A percentile compares a stretch with the other conserved stretches of the same genome.
These are phyloP conservation scores for Claviceps sp. DNA, from an alignment of 2,329 filamentous ascomycete genomes.

Conservation along the genomic window DNA sequence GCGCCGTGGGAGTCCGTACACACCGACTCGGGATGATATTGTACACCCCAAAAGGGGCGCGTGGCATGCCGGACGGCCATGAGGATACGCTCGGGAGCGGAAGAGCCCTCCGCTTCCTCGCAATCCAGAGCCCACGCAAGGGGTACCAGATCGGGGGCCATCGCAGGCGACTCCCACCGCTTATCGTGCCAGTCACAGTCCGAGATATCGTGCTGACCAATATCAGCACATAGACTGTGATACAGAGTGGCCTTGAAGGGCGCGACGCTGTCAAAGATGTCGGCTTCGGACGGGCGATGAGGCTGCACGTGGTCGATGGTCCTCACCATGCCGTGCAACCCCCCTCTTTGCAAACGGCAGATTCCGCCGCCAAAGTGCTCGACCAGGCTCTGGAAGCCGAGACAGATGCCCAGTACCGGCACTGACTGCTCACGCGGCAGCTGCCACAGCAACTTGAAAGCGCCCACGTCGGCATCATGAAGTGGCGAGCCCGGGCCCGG, in stretches of 20 bases:
- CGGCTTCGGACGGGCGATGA: slow-evolving; percentile 15
- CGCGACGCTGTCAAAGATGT: slow-evolving; percentile 52
- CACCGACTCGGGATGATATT: slow-evolving; percentile 83
- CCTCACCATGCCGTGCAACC: slow-evolving; percentile 71
- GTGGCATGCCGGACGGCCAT: slow-evolving; percentile 60
- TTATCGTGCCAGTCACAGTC: slow-evolving; percentile 21
- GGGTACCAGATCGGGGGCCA: slow-evolving; percentile 33
- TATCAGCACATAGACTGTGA: slow-evolving; percentile 47
- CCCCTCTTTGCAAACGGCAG: slow-evolving; percentile 51
- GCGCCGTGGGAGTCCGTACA: slow-evolving; percentile 60
- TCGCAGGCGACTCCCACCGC: slow-evolving; percentile 26
- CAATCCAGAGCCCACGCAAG: slow-evolving; percentile 45
- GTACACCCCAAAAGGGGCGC: slow-evolving; percentile 73
- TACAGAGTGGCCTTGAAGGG: slow-evolving; percentile 63
- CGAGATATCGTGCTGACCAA: slow-evolving; percentile 32
- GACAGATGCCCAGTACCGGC: slow-evolving; percentile 77
- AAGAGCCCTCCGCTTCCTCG: no score
- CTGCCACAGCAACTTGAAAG: slow-evolving; percentile 66
- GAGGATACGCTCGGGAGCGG: slow-evolving; percentile 39
- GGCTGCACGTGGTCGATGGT: slow-evolving; percentile 42
- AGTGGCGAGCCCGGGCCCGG: slow-evolving; percentile 79
- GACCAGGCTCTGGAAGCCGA: slow-evolving; percentile 77
- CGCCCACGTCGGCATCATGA: slow-evolving; percentile 61
- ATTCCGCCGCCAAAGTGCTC: slow-evolving; percentile 54
- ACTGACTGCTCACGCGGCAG: slow-evolving; percentile 45